Conservation (phyloP, 805 yeast species). For the Candida stauntonica region DNA sequence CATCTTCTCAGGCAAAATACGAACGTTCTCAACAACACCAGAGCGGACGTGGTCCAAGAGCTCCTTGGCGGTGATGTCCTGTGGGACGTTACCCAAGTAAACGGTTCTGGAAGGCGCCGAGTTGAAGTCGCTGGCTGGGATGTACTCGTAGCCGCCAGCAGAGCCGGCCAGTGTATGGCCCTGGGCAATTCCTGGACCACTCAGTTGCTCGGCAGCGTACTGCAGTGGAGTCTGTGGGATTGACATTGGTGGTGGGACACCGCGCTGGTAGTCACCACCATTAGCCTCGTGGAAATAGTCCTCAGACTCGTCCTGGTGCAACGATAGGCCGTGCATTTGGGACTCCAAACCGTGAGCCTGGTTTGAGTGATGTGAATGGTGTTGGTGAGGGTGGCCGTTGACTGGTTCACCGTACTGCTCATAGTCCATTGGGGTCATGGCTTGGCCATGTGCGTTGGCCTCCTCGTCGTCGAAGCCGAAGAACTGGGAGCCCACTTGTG, state of each 20-base stretch:
- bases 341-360: neutral
- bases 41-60: constrained; percentile 86
- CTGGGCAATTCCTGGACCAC: too few relatives aligned
- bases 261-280: too few relatives aligned
- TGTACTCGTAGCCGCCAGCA: too few relatives aligned
- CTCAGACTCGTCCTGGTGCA: neutral
- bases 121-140: constrained; percentile 26
- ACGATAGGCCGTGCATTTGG: neutral
- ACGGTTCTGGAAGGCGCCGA: constrained; percentile 79
- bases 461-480: constrained; percentile 8
- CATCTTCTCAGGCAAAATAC: constrained; percentile 74
- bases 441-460: constrained; percentile 1
- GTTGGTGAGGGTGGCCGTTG: neutral
- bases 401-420: constrained; percentile 10
- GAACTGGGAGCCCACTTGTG: constrained; percentile 16
- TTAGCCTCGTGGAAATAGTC: neutral
- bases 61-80: constrained; percentile 74
- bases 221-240: too few relatives aligned
- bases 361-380: too few relatives aligned
- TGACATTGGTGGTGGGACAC: too few relatives aligned
- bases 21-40: constrained; percentile 79
- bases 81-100: constrained; percentile 83
- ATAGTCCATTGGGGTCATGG: constrained; percentile 6
- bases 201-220: too few relatives aligned
- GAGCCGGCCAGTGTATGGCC: too few relatives aligned